Conservation (phyloP, 345 rosid genomes). For the Acer yangbiense region DNA sequence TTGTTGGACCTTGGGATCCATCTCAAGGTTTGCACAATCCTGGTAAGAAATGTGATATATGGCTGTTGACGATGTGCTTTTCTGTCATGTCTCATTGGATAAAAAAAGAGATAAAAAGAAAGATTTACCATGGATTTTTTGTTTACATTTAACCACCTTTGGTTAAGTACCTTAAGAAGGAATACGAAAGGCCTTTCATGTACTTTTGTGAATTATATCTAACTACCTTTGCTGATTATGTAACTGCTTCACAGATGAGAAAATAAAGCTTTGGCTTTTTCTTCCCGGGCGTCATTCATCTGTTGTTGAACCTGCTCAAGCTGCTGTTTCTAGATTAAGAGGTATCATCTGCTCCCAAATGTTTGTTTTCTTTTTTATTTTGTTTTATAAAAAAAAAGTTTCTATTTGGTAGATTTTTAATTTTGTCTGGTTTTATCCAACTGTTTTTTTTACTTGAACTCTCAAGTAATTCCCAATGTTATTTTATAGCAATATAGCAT, state of each 20-base stretch:
- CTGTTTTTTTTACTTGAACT: background rate
- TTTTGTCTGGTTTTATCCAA: background rate
- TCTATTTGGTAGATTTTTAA: background rate
- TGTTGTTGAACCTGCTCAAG: slow-evolving; percentile 72
- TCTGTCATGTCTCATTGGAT: background rate
- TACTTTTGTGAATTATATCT: slow-evolving; percentile 3
- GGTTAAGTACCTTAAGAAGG: background rate
- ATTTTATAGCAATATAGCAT: background rate
- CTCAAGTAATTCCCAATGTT: background rate
- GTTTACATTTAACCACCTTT: slow-evolving; percentile 7
- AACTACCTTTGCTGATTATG: background rate
- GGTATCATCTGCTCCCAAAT: slow-evolving; percentile 42
- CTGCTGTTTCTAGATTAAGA: slow-evolving; percentile 82
- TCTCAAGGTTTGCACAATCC: slow-evolving; percentile 98
- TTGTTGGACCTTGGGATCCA: slow-evolving; percentile 99
- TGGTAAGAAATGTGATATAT: slow-evolving; percentile 50
- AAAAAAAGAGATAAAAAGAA: background rate
- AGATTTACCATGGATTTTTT: background rate
- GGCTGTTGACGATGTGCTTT: slow-evolving; percentile 1
- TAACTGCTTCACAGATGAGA: slow-evolving; percentile 64
- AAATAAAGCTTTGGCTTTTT: slow-evolving; percentile 99
- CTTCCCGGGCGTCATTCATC: slow-evolving; percentile 80
- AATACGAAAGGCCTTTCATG: background rate
- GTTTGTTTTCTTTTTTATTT: background rate
- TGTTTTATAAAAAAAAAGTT: background rate